Percentiles rank a stretch among this genome's conserved stretches.
phyloP scores from a whole-genome alignment of 1,284 basidiomycete genomes.

The Athelia sp. region DNA sequence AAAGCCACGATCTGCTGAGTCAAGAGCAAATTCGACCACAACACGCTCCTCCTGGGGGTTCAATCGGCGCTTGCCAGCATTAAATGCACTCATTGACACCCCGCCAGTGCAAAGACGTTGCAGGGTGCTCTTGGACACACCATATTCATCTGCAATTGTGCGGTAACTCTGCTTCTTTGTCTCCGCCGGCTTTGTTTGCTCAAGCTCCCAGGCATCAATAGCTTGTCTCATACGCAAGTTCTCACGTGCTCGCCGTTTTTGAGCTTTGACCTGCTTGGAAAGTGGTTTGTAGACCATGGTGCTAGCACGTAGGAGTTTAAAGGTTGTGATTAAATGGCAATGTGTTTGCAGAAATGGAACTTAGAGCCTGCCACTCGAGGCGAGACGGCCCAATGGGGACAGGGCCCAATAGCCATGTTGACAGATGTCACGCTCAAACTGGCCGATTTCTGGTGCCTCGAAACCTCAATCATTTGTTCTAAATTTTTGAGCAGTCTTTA shows the following conservation, averaged over 20 bases:
- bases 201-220: neutral
- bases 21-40: slow-evolving; percentile 15
- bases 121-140: slow-evolving; percentile 9
- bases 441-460: neutral
- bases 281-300: neutral
- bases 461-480: neutral
- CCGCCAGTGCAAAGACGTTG: slow-evolving; percentile 5
- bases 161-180: neutral
- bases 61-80: slow-evolving; percentile 17
- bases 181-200: neutral
- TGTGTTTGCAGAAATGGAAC: neutral
- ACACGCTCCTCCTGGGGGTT: slow-evolving; percentile 16
- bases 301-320: neutral
- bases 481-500: neutral
- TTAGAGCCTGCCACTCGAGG: neutral
- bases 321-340: neutral
- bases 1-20: slow-evolving; percentile 16
- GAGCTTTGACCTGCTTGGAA: neutral
- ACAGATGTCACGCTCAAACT: neutral
- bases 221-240: neutral
- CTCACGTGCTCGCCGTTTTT: neutral
- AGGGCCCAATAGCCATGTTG: neutral
- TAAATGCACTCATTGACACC: slow-evolving; percentile 13
- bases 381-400: neutral
- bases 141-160: neutral